A percentile compares a stretch with the other conserved stretches of the same genome.
phyloP scores from a whole-genome alignment of 2,329 filamentous ascomycete genomes.

The Xylaria sp. region DNA sequence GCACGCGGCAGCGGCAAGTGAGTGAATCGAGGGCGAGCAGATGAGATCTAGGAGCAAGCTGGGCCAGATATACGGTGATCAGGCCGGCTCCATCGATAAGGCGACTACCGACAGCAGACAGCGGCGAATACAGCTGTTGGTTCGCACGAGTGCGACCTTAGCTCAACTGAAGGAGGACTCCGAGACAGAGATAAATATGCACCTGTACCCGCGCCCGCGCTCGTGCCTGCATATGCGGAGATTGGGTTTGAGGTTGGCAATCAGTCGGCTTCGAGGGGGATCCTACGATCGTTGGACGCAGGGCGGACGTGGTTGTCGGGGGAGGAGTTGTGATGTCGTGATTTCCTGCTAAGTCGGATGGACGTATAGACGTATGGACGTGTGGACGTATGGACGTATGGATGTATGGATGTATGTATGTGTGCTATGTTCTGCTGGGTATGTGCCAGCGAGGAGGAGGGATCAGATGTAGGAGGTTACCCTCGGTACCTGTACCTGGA shows the following conservation, averaged over 20 bases:
- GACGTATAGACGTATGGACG: no score
- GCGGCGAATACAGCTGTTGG: neutral
- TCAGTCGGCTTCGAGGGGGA: neutral
- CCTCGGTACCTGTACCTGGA: no score
- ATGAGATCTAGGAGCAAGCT: constrained; percentile 6
- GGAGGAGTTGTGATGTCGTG: constrained; percentile 18
- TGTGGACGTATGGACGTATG: no score
- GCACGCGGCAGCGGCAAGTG: neutral
- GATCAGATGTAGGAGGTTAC: no score
- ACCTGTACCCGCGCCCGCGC: neutral
- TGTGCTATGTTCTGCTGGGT: no score
- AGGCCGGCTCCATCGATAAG: constrained; percentile 17
- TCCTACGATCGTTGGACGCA: neutral
- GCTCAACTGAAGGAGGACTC: no score
- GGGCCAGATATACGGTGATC: neutral
- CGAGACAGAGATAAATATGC: no score
- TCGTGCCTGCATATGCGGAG: neutral
- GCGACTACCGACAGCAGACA: neutral
- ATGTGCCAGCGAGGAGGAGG: no score
- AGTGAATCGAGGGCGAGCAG: neutral
- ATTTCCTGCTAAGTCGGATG: no score
- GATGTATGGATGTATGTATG: no score
- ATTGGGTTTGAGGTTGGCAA: neutral
- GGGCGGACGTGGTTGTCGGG: neutral
- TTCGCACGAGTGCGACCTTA: neutral